Evolutionary conservation across 1,284 basidiomycete genomes (phyloP), one percentile per base, ranked within the genome.

Genomic region (Puccinia triticina): DNA sequence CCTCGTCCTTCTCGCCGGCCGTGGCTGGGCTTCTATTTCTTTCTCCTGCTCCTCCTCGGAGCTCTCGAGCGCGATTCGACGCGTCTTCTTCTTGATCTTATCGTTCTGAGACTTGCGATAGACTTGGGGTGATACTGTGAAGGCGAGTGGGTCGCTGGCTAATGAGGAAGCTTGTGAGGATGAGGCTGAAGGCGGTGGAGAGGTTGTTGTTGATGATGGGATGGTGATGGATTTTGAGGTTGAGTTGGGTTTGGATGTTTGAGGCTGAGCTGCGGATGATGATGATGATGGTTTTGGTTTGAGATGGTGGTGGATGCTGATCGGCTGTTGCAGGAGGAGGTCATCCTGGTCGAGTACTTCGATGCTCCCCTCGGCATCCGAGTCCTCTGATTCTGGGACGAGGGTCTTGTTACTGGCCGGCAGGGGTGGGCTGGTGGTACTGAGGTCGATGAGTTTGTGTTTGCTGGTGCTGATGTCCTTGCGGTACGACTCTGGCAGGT

Each of bases 301-400:
- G 48, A 11, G 26, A 18, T 66, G 11, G 4, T 34, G 48, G 37
- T 73, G 29, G 14, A 21, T 34, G 5, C 16, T 48, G 69, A 71
- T 69, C n/a, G 34, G 69, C 3, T 69, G 23, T 26, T 26, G 69
- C 16, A 21, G 21, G 14, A n/a, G 2, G 23, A 50, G 8, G 7
- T 55, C 48, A 32, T 50, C 29, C 53, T 73, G 48, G 26, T 73
- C 71, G 16, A 73, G 21, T 34, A 73, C 53, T 55, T 73, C 71
- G 2, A 73, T 32, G 53, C 71, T 73, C 0, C 71, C 71, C 48
- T 73, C 71, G 46, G 71, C 71, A 73, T 73, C 71, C 29, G 71
- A 73, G 29, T 73, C 71, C 3, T 53, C 53, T 7, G 23, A 23
- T n/a, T 43, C 64, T 26, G 11, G 43, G 69, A 71, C 50, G 34